Conservation (phyloP, 2,329 filamentous ascomycete species). For the Xylariales sp. region DNA sequence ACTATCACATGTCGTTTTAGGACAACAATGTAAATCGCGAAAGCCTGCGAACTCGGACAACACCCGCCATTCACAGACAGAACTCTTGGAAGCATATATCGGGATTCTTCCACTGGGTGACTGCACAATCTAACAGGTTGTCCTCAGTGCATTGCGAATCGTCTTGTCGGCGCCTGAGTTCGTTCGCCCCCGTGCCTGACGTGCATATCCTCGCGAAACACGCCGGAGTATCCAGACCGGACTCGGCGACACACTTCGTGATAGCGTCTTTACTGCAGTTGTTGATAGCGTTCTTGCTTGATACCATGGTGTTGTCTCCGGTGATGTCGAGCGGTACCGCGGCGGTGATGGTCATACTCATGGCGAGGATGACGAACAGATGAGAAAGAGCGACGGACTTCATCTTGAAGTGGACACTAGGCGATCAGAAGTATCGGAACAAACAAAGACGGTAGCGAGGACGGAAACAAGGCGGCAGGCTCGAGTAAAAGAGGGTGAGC, state of each 20-base stretch:
- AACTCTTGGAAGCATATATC: slow-evolving; percentile 5
- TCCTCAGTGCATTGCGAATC: slow-evolving; percentile 3
- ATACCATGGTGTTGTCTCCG: too few relatives aligned
- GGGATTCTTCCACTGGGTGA: slow-evolving; percentile 2
- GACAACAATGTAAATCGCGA: too few relatives aligned
- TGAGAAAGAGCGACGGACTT: neutral
- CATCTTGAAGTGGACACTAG: neutral
- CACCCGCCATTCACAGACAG: neutral
- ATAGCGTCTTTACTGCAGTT: neutral
- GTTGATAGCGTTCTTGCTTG: neutral
- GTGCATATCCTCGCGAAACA: neutral
- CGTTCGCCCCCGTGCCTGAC: too few relatives aligned
- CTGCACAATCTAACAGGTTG: slow-evolving; percentile 3
- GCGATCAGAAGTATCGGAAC: neutral
- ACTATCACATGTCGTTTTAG: too few relatives aligned
- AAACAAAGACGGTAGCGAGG: neutral
- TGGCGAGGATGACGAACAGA: neutral
- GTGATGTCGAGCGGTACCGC: neutral
- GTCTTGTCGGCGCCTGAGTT: neutral
- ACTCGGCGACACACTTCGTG: neutral
- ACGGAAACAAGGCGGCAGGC: too few relatives aligned
- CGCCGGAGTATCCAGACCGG: neutral
- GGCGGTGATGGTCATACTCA: neutral
- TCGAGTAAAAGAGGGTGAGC: neutral
- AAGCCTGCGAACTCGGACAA: too few relatives aligned